Evolutionary conservation across 148 eudicot genomes (phyloP).

Genomic region (Rhododendron mucronatum): DNA sequence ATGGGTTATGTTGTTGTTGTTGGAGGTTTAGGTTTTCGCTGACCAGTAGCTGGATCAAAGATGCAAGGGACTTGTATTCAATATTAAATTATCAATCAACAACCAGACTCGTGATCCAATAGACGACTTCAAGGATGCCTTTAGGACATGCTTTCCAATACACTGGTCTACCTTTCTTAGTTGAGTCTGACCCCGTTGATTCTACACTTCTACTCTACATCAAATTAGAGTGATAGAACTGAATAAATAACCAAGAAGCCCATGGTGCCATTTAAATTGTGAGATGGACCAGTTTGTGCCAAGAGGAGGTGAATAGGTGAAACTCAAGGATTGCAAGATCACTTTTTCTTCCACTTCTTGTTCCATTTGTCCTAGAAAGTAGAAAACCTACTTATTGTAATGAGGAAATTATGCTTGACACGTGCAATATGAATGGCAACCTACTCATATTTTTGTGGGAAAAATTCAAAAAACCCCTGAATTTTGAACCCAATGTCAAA

Average conservation of each 20-base stretch:
- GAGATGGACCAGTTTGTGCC: not conserved
- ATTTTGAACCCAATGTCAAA: too few species aligned
- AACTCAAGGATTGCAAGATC: not conserved
- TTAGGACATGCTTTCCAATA: not conserved
- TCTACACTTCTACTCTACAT: not conserved
- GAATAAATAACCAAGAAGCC: not conserved
- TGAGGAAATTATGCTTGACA: not conserved
- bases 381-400: not conserved
- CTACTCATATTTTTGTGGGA: not conserved
- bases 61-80: not conserved
- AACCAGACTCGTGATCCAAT: not conserved
- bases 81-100: not conserved
- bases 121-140: not conserved
- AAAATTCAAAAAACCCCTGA: too few species aligned
- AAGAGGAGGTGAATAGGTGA: not conserved
- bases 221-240: not conserved
- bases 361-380: not conserved
- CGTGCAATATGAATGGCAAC: not conserved
- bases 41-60: not conserved
- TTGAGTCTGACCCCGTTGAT: not conserved
- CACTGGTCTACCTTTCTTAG: not conserved
- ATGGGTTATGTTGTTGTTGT: too few species aligned
- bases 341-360: not conserved
- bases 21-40: not conserved
- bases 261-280: not conserved